phyloP scores from a whole-genome alignment of 371 early-diverging fungal species.

The Nematocida minor region DNA sequence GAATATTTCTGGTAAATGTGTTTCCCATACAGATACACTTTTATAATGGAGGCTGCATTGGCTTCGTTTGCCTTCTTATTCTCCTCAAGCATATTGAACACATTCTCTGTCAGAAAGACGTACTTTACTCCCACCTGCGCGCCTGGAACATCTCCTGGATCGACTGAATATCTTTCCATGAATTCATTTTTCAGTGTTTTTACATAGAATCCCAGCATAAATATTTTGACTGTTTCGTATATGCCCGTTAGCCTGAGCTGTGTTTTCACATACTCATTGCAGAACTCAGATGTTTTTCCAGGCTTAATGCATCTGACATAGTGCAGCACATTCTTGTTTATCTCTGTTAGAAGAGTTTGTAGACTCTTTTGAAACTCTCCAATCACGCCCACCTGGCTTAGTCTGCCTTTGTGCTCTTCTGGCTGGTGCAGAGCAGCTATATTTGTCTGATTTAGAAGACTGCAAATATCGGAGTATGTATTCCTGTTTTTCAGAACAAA shows the following conservation, averaged over 20 bases:
- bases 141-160: not conserved
- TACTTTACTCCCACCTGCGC: conserved; percentile 18
- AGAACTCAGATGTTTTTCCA: conserved; percentile 83
- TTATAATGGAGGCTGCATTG: not conserved
- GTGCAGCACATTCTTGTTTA: conserved; percentile 86
- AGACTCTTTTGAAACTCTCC: conserved; percentile 74
- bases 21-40: not conserved
- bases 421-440: conserved; percentile 65
- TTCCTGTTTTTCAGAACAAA: conserved; percentile 98
- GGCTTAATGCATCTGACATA: conserved; percentile 98
- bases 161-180: conserved; percentile 69
- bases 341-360: conserved; percentile 72
- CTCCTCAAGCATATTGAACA: not conserved
- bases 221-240: conserved; percentile 87
- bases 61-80: not conserved
- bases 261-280: conserved; percentile 69
- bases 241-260: conserved; percentile 56
- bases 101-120: conserved; percentile 33
- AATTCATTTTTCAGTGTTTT: conserved; percentile 80
- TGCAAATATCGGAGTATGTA: conserved; percentile 42
- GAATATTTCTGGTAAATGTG: no score
- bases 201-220: conserved; percentile 88
- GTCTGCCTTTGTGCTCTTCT: conserved; percentile 76
- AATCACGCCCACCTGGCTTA: conserved; percentile 74
- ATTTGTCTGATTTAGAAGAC: not conserved